Conservation (phyloP, 2,329 filamentous ascomycete genomes). For the Aspergillus ochraceus region DNA sequence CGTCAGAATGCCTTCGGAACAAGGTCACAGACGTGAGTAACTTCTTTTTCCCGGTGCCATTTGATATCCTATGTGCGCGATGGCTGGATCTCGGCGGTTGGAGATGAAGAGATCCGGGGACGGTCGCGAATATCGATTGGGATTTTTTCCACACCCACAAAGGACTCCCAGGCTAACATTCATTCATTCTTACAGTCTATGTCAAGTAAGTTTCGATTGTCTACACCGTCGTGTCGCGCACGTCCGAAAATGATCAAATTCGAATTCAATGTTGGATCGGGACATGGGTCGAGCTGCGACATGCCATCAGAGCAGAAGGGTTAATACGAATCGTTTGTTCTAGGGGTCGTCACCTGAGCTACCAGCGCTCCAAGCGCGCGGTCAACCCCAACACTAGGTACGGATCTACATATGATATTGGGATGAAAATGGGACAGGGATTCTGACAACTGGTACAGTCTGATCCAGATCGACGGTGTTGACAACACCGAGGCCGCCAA, state of each 20-base stretch:
- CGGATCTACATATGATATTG: conserved; percentile 16
- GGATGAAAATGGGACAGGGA: conserved; percentile 12
- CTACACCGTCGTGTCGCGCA: conserved; percentile 23
- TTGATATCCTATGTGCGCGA: conserved; percentile 18
- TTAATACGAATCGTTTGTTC: conserved; percentile 36
- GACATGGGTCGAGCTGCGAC: conserved; percentile 15
- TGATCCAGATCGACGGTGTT: conserved; percentile 99
- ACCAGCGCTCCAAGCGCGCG: conserved; percentile 91
- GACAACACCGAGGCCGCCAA: conserved; percentile 85
- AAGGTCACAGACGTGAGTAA: conserved; percentile 83
- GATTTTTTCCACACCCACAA: not conserved
- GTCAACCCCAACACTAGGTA: conserved; percentile 79
- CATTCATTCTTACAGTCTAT: conserved; percentile 63
- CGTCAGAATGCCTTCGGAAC: conserved; percentile 84
- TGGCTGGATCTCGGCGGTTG: conserved; percentile 11
- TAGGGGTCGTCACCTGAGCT: conserved; percentile 97
- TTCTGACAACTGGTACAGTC: conserved; percentile 49
- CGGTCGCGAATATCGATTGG: conserved; percentile 3
- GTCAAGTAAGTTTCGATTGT: conserved; percentile 71
- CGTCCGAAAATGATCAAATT: conserved; percentile 19
- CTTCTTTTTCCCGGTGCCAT: conserved; percentile 16
- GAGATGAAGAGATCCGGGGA: conserved; percentile 6
- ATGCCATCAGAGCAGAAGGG: conserved; percentile 21
- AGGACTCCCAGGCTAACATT: conserved; percentile 28
- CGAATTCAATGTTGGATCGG: conserved; percentile 6